These are phyloP conservation scores for Acanthamoeba castellanii DNA, from an alignment of 208 protist species.

Conservation along the genomic window DNA sequence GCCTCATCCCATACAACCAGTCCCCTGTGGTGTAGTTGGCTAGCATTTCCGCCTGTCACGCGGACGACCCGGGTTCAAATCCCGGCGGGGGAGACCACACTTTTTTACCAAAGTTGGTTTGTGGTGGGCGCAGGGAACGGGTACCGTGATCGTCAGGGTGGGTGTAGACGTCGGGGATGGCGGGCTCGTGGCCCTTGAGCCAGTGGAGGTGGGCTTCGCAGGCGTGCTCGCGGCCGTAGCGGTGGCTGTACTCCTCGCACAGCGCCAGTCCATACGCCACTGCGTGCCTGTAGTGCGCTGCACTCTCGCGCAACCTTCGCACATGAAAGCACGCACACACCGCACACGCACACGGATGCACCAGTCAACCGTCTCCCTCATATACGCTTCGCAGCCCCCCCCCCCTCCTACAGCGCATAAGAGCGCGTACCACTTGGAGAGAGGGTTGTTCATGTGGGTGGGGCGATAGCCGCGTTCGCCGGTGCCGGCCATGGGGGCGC, in stretches of 20 bases:
- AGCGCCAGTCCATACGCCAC: background rate
- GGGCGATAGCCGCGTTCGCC: background rate
- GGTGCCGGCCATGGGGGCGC: background rate
- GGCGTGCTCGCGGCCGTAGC: background rate
- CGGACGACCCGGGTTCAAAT: conserved; percentile 56
- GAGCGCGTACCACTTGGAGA: conserved; percentile 10
- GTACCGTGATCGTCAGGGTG: too few species aligned
- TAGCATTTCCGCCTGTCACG: conserved; percentile 59
- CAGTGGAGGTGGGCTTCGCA: conserved; percentile 22
- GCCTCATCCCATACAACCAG: too few species aligned
- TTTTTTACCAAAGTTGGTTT: background rate
- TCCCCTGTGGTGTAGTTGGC: conserved; percentile 58
- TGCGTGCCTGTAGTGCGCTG: background rate
- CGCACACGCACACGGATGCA: background rate
- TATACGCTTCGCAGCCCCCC: too few species aligned
- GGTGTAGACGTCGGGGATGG: background rate
- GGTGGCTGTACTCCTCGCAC: conserved; percentile 14
- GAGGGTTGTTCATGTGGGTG: conserved; percentile 46
- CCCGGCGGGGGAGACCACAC: background rate
- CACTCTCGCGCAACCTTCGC: background rate
- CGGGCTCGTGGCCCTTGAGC: background rate
- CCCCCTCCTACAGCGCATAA: too few species aligned
- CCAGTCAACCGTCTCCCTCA: too few species aligned
- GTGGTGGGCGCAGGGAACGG: background rate
- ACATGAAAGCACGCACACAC: background rate